These are phyloP conservation scores for Penicillium alfredii DNA, from an alignment of 495 filamentous ascomycete species.

Conservation along the genomic window DNA sequence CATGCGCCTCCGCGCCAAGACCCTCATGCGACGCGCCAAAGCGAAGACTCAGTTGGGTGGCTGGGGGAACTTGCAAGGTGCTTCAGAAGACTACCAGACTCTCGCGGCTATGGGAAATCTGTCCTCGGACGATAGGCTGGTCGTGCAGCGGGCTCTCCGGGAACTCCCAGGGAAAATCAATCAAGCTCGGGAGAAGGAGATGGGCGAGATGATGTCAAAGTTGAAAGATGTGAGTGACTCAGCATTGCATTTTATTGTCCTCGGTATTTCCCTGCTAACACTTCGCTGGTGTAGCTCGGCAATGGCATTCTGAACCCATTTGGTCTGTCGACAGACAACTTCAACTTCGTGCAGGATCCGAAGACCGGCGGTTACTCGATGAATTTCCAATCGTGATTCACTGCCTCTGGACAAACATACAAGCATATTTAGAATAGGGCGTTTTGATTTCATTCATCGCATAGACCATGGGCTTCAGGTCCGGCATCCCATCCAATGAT, in stretches of 20 bases:
- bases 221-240: conserved; percentile 65
- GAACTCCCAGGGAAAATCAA: conserved; percentile 62
- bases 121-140: conserved; percentile 54
- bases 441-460: too few relatives aligned
- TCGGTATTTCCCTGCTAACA: background rate
- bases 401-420: too few relatives aligned
- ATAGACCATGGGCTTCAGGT: too few relatives aligned
- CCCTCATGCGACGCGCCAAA: conserved; percentile 76
- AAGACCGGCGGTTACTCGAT: conserved; percentile 87
- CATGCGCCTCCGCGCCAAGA: conserved; percentile 73
- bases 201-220: conserved; percentile 94
- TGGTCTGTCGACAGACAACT: conserved; percentile 86
- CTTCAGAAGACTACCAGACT: conserved; percentile 67
- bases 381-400: conserved; percentile 59
- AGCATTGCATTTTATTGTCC: background rate
- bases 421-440: too few relatives aligned
- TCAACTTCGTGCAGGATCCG: conserved; percentile 87
- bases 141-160: conserved; percentile 59
- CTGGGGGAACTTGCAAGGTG: conserved; percentile 78
- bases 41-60: conserved; percentile 63
- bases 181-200: conserved; percentile 74
- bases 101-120: conserved; percentile 54
- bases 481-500: too few relatives aligned
- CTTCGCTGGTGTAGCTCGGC: conserved; percentile 51
- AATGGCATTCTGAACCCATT: conserved; percentile 91